Conservation (phyloP, 2,329 filamentous ascomycete species). For the Arthrobotrys conoides region DNA sequence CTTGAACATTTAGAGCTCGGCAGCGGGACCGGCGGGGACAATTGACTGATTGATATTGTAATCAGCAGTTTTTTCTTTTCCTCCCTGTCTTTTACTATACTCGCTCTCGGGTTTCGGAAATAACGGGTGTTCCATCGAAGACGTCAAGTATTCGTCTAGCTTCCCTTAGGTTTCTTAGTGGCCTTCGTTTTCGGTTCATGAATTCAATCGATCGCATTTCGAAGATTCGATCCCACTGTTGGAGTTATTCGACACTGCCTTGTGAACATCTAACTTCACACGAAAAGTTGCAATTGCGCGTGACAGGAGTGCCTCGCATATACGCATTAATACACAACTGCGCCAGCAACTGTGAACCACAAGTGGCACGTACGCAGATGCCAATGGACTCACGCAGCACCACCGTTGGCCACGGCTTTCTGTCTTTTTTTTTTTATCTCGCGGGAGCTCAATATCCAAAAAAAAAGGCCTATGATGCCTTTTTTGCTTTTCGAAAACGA, state of each 20-base stretch:
- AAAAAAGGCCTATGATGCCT: slow-evolving; percentile 26
- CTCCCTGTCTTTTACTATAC: background rate
- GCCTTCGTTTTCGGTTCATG: slow-evolving; percentile 36
- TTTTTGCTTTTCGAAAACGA: slow-evolving; percentile 51
- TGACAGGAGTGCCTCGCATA: slow-evolving; percentile 25
- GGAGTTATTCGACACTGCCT: slow-evolving; percentile 18
- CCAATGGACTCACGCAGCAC: slow-evolving; percentile 5
- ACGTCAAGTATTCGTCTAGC: slow-evolving; percentile 3
- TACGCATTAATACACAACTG: background rate
- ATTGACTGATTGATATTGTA: slow-evolving; percentile 43
- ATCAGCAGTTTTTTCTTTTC: slow-evolving; percentile 23
- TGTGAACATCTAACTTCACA: slow-evolving; percentile 14
- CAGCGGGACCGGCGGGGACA: slow-evolving; percentile 36
- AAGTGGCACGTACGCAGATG: slow-evolving; percentile 5
- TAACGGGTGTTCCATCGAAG: slow-evolving; percentile 24
- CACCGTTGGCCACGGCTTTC: slow-evolving; percentile 23
- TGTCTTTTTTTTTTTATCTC: slow-evolving; percentile 3
- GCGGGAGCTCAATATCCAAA: slow-evolving; percentile 32
- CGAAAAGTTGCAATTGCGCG: slow-evolving; percentile 19
- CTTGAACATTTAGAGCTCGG: slow-evolving; percentile 34
- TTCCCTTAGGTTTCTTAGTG: slow-evolving; percentile 10
- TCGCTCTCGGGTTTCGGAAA: slow-evolving; percentile 56
- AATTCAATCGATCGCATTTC: slow-evolving; percentile 23
- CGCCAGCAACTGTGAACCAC: slow-evolving; percentile 5
- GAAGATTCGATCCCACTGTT: slow-evolving; percentile 12